Evolutionary conservation across 2,329 filamentous ascomycete species (phyloP).

Genomic region (Botrytis fragariae): DNA sequence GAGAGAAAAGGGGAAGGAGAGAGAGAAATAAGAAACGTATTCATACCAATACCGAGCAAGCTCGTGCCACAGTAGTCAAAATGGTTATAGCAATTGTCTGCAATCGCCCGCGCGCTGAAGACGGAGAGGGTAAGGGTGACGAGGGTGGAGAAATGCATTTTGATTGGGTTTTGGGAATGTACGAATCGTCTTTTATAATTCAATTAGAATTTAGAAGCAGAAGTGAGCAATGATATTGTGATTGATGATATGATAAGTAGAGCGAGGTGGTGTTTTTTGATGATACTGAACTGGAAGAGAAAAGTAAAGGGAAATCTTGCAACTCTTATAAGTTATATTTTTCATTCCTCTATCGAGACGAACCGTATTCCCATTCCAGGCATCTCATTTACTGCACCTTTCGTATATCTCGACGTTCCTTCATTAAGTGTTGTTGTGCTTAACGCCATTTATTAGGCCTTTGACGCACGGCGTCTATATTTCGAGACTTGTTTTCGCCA

Average conservation of each 20-base stretch:
- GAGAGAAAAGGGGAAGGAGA: neutral
- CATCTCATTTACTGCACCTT: neutral
- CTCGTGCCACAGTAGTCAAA: neutral
- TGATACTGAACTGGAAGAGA: neutral
- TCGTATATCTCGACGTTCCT: neutral
- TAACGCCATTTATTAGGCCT: neutral
- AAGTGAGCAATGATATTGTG: neutral
- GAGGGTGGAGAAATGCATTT: neutral
- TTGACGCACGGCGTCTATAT: neutral
- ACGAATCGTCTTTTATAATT: neutral
- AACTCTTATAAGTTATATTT: neutral
- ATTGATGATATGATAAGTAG: neutral
- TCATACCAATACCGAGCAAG: neutral
- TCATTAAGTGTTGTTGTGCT: neutral
- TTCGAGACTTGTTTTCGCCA: neutral
- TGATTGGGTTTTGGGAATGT: neutral
- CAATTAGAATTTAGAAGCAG: neutral
- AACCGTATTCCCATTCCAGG: neutral
- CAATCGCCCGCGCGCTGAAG: neutral
- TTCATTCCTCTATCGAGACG: neutral
- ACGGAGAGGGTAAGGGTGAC: neutral
- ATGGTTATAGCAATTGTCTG: rapidly evolving
- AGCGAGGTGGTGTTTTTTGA: neutral
- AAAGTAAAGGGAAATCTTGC: neutral
- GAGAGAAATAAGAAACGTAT: neutral